Percentiles rank a stretch among this genome's conserved stretches.
These are phyloP conservation scores for Ascochyta fabae DNA, from an alignment of 2,329 filamentous ascomycete genomes.

Conservation along the genomic window DNA sequence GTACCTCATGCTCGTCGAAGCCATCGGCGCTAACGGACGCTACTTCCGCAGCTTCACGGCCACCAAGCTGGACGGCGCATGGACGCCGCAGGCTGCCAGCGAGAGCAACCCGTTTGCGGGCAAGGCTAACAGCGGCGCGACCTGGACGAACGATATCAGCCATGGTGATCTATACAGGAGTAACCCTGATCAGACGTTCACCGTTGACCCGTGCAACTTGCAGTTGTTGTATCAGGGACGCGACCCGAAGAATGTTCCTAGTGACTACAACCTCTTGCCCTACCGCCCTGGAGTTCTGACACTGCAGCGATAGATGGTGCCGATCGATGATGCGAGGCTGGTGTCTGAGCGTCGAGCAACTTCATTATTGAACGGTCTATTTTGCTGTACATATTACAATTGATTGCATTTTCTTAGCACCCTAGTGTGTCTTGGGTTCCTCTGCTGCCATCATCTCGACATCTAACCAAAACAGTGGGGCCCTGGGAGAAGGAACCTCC, in stretches of 20 bases:
- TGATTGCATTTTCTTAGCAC: too few relatives aligned
- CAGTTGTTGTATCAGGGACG: slow-evolving; percentile 69
- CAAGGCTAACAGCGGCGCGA: slow-evolving; percentile 68
- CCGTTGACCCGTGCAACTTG: slow-evolving; percentile 68
- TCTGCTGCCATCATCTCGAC: too few relatives aligned
- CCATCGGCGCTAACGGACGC: slow-evolving; percentile 62
- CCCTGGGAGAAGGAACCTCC: too few relatives aligned
- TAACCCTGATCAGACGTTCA: slow-evolving; percentile 67
- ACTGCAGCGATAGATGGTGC: slow-evolving; percentile 36
- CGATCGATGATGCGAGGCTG: not conserved
- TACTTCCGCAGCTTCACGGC: slow-evolving; percentile 74
- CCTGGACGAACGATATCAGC: slow-evolving; percentile 72
- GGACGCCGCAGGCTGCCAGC: slow-evolving; percentile 63
- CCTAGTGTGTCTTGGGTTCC: too few relatives aligned
- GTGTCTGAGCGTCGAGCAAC: not conserved
- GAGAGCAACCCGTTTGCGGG: slow-evolving; percentile 70
- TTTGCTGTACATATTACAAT: too few relatives aligned
- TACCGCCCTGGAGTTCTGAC: slow-evolving; percentile 65
- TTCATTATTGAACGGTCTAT: too few relatives aligned
- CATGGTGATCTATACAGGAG: slow-evolving; percentile 67
- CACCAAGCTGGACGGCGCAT: slow-evolving; percentile 61
- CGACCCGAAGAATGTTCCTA: slow-evolving; percentile 42
- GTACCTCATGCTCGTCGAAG: slow-evolving; percentile 74
- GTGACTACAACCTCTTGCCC: slow-evolving; percentile 59
- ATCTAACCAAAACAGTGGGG: too few relatives aligned